Conservation (phyloP, 768 basidiomycete genomes). For the Lentinus tigrinus region DNA sequence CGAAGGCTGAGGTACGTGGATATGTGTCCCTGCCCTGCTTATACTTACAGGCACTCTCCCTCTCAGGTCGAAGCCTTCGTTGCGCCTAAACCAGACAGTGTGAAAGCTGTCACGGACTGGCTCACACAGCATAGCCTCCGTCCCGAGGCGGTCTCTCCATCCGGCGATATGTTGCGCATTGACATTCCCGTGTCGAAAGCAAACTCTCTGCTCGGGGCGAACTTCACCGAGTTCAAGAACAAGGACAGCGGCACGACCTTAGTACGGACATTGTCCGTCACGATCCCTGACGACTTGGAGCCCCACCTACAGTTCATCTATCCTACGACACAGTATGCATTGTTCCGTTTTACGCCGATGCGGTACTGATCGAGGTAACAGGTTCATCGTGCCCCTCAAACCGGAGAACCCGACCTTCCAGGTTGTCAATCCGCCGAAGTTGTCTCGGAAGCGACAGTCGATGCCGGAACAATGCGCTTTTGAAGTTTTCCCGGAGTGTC, state of each 20-base stretch:
- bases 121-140: not conserved
- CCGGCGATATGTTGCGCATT: slow-evolving; percentile 33
- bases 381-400: not conserved
- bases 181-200: slow-evolving; percentile 24
- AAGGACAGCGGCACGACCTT: slow-evolving; percentile 26
- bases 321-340: slow-evolving; percentile 28
- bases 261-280: slow-evolving; percentile 37
- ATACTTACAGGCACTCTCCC: not conserved
- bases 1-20: slow-evolving; percentile 10
- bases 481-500: slow-evolving; percentile 20
- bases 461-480: slow-evolving; percentile 10
- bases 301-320: slow-evolving; percentile 31
- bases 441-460: not conserved
- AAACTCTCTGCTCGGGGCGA: slow-evolving; percentile 3
- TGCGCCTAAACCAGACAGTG: not conserved
- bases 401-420: not conserved
- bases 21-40: too few species aligned
- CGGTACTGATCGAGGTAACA: too few species aligned
- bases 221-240: slow-evolving; percentile 29
- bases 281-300: slow-evolving; percentile 31
- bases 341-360: too few species aligned
- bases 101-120: slow-evolving; percentile 11
- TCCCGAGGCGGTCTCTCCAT: not conserved
- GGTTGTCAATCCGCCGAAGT: not conserved
- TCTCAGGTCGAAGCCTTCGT: not conserved